phyloP scores from a whole-genome alignment of 768 basidiomycete species.

The Psilocybe cyanescens region DNA sequence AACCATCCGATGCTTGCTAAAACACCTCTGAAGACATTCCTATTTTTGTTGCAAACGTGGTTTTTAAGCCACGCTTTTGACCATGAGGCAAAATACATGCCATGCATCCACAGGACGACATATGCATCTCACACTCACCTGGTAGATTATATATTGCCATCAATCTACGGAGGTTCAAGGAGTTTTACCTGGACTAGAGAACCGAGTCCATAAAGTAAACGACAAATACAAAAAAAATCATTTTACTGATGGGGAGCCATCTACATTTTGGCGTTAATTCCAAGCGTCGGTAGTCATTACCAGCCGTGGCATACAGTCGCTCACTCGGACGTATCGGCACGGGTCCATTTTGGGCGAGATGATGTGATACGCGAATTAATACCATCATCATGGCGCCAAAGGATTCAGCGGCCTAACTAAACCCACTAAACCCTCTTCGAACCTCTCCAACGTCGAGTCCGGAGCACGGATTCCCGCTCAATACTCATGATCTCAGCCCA shows the following conservation, averaged over 20 bases:
- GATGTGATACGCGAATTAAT: slow-evolving; percentile 8
- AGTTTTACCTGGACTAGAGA: neutral
- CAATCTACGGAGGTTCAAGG: neutral
- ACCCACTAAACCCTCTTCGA: neutral
- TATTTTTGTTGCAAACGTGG: neutral
- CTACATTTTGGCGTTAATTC: neutral
- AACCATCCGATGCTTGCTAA: neutral
- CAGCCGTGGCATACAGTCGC: slow-evolving; percentile 5
- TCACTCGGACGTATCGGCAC: slow-evolving; percentile 8
- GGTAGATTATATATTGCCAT: neutral
- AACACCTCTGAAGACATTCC: neutral
- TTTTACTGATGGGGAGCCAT: neutral
- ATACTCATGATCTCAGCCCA: neutral
- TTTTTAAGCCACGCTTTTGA: neutral
- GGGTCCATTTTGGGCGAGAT: slow-evolving; percentile 7
- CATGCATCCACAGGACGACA: too few species aligned
- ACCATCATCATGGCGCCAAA: slow-evolving; percentile 2
- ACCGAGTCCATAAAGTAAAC: neutral
- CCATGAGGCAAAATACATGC: neutral
- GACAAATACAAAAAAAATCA: neutral
- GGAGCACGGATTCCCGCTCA: neutral
- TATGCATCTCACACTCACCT: too few species aligned
- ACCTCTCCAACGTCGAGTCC: neutral
- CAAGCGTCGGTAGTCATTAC: slow-evolving; percentile 6
- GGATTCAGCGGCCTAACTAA: neutral